Conservation (phyloP, 164 flowering plant genomes). For the Chimonanthus salicifolius region DNA sequence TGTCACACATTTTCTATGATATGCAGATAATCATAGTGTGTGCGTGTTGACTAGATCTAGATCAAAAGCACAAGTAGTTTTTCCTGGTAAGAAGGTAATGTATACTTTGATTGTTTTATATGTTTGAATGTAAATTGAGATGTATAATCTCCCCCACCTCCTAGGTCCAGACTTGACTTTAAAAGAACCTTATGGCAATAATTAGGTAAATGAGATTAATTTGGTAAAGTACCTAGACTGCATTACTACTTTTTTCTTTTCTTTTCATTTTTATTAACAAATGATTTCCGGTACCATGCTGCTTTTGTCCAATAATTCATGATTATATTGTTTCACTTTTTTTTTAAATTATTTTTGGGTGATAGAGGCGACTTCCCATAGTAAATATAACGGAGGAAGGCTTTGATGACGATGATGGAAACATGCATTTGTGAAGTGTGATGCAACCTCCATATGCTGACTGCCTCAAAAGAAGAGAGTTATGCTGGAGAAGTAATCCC, state of each 20-base stretch:
- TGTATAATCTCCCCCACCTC: neutral
- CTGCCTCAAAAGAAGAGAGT: too few species aligned
- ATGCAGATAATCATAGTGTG: conserved; percentile 71
- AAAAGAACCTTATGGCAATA: neutral
- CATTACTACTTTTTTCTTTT: neutral
- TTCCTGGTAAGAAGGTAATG: conserved; percentile 99
- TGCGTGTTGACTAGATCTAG: conserved; percentile 81
- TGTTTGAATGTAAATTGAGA: neutral
- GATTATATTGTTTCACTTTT: too few species aligned
- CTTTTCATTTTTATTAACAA: neutral
- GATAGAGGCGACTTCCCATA: too few species aligned
- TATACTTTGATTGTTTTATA: conserved; percentile 13
- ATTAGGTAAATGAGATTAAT: neutral
- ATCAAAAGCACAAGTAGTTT: conserved; percentile 69
- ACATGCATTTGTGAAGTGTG: too few species aligned
- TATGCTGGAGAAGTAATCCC: too few species aligned
- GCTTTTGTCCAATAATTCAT: neutral
- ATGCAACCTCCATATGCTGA: too few species aligned
- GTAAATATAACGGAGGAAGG: too few species aligned
- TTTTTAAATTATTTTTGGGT: too few species aligned
- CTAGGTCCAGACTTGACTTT: neutral
- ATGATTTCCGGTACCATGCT: neutral
- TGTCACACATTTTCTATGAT: neutral
- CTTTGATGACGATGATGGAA: too few species aligned
- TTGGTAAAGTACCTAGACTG: neutral